Evolutionary conservation across 805 yeast species (phyloP), one percentile per base, ranked within the genome.

Genomic region (Trichomonascus vanleenenianus): DNA sequence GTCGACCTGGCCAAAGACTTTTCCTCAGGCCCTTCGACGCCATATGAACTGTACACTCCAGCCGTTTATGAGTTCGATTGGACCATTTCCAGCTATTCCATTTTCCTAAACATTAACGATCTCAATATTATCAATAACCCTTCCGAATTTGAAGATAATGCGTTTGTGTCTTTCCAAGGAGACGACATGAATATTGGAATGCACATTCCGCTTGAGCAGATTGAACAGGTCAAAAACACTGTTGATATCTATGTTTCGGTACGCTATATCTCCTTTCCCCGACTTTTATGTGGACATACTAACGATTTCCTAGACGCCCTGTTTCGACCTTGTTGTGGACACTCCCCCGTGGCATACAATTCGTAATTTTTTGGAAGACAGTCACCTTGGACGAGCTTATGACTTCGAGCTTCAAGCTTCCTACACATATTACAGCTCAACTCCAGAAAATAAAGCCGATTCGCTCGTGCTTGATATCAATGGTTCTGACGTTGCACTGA

Each of bases 271-370:
- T 9, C 12, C 15, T 8, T 43, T 2, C 25, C n/a, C n/a, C n/a
- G n/a, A n/a, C n/a, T n/a, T n/a, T 30, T 14, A n/a, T 11, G n/a
- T 16, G n/a, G 9, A 9, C 41, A 30, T 15, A 36, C 22, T 35
- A 20, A 41, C 35, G 3, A 10, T 36, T 3, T 15, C 8, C 30
- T 22, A 48, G 39, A 55, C 95, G 0, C 78, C 85, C 0, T 65
- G 64, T 40, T 76, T 87, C 52, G 74, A 80, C 40, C 56, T 93
- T 40, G 66, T 75, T 0, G 60, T 89, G 2, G 83, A 80, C 47
- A 78, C 93, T 0, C 97, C 98, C 0, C 83, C 91, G 1, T 93
- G 97, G 96, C 94, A 87, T 57, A 89, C 97, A 0, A 67, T 79
- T 20, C 76, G 79, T 45, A 81, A 83, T 40, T 91, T 91, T 53